Evolutionary conservation across 495 filamentous ascomycete genomes (phyloP), one percentile per base, ranked within the genome.

Genomic region (Neurospora intermedia): DNA sequence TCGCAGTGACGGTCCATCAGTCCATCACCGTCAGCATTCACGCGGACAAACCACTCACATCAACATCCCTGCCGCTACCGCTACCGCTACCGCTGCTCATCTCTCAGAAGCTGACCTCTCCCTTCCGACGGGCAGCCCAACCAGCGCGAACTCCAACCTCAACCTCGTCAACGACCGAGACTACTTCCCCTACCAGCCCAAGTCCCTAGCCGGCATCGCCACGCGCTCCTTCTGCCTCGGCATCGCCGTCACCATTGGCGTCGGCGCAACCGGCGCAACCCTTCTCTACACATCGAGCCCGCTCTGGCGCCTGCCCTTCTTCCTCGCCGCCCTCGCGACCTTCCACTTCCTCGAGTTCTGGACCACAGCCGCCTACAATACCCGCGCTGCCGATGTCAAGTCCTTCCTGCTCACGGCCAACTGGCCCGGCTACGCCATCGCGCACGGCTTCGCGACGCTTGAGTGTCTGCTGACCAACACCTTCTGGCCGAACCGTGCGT

Each of bases 271-370:
- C 18, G 62, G 82, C 46, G 69, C 75, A 78, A 77, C 84, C 78
- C 74, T 85, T 74, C 69, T 79, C 74, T 79, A 73, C 76, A 78
- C 77, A 40, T 66, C 79, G 39, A 78, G 81, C 39, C 84, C 87
- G 0, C 86, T 94, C 74, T 98, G 94, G 94, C 92, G 96, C 74
- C 79, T 91, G 2, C 89, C 93, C 20, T 91, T 93, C 85, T 97
- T 99, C 84, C 76, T 94, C 78, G 82, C 86, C 69, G 81, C 89
- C 38, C 89, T 99, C 72, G 88, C 90, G 18, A 78, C 91, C 71
- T 98, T 98, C 87, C 96, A 99, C 82, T 97, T 97, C 84, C 91
- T 99, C 81, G 96, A 99, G 82, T 99, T 92, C 86, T 95, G 87
- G 84, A 91, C 89, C 69, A 98, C 95, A 0, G 96, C 96, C 38